Evolutionary conservation across 495 filamentous ascomycete species (phyloP), one percentile per base, ranked within the genome.

Genomic region (Letharia columbiana): DNA sequence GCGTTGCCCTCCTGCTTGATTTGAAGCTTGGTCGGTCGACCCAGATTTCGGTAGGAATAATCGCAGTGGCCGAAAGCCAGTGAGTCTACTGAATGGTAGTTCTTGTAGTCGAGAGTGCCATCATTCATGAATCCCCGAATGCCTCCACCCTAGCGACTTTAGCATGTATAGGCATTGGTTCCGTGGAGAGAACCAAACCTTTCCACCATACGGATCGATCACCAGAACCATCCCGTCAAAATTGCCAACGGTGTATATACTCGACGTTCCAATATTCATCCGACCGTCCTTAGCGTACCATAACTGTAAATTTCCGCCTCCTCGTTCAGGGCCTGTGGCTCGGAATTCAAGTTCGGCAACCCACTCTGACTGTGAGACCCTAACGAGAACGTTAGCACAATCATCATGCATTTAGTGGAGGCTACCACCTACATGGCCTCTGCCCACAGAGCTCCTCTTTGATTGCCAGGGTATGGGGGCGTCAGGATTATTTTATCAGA

Each of bases 71-170:
- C 94, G 73, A 98, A 98, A 42, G 95, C 90, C 56, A 97, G 81
- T 68, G 81, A 87, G 75, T 96, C 92, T 6, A 96, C 86, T 70
- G 83, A 87, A 66, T 85, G 83, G 72, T 93, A 89, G 60, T 81
- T 81, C 71, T 86, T 89, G 82, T 89, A 96, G 73, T 94, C 89
- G 66, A 79, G 85, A 35, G 78, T 85, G 63, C 93, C 94, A 75
- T 98, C 94, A 75, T 98, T 98, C 73, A 98, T 77, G 79, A 98
- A 98, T 31, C 89, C 94, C 66, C 94, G 81, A 62, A 98, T 78
- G 72, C 87, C 91, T 65, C 94, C 89, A 61, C 84, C 87, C 86
- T 88, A 67, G 44, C 56, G 49, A 42, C 62, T 31, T 58, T 35
- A 39, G 64, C 57, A 75, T 65, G 47, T 40, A 35, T 47, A 31